These are phyloP conservation scores for Paxillus rubicundulus DNA, from an alignment of 768 basidiomycete genomes.

Conservation along the genomic window DNA sequence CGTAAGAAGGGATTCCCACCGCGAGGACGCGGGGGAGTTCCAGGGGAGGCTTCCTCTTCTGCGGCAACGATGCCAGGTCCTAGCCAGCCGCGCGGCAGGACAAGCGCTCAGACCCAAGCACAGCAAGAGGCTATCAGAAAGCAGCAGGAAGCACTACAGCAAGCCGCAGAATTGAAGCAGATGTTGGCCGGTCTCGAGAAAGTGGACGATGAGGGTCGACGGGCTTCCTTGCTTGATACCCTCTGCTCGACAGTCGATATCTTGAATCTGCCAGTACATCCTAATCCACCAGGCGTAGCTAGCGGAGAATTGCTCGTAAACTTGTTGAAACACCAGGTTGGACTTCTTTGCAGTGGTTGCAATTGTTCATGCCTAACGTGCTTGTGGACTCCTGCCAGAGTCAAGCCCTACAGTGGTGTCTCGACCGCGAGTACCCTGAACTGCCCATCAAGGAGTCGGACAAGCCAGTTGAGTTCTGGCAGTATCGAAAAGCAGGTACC, in stretches of 20 bases:
- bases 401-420: slow-evolving; percentile 86
- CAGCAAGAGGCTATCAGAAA: slow-evolving; percentile 33
- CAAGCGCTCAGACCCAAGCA: slow-evolving; percentile 27
- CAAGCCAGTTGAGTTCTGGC: slow-evolving; percentile 88
- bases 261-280: slow-evolving; percentile 65
- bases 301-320: slow-evolving; percentile 69
- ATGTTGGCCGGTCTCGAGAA: slow-evolving; percentile 69
- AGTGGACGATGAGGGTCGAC: slow-evolving; percentile 73
- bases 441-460: slow-evolving; percentile 67
- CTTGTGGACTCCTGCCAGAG: slow-evolving; percentile 40
- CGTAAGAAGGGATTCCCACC: slow-evolving; percentile 54
- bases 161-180: slow-evolving; percentile 64
- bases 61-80: slow-evolving; percentile 18
- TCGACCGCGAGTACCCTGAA: slow-evolving; percentile 73
- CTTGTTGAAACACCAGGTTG: slow-evolving; percentile 79
- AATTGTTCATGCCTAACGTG: neutral
- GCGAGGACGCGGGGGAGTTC: slow-evolving; percentile 9
- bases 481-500: slow-evolving; percentile 51
- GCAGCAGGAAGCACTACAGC: slow-evolving; percentile 46
- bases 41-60: slow-evolving; percentile 10
- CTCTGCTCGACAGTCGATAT: slow-evolving; percentile 70
- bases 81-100: slow-evolving; percentile 14
- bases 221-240: slow-evolving; percentile 67
- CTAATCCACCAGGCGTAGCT: slow-evolving; percentile 65
- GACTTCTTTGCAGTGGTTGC: neutral